Conservation (phyloP, 139 green algal species). For the Micractinium sp. region DNA sequence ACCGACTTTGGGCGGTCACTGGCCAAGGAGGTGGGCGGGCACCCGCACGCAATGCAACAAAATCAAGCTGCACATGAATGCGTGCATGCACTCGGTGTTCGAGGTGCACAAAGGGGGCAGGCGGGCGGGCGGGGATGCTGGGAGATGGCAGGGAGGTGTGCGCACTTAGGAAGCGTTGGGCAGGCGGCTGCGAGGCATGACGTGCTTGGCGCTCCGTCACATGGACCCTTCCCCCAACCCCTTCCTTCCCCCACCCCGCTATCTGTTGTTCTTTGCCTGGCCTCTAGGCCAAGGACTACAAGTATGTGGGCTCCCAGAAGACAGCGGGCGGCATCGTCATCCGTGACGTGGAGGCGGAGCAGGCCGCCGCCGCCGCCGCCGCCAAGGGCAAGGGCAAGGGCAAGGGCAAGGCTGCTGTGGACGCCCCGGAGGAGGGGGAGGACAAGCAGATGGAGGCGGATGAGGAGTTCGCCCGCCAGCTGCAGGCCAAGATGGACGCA, state of each 20-base stretch:
- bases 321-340: slow-evolving; percentile 48
- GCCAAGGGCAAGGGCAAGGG: slow-evolving; percentile 51
- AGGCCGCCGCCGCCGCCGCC: background rate
- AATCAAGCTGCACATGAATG: background rate
- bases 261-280: background rate
- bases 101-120: too few relatives aligned
- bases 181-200: too few relatives aligned
- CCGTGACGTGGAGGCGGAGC: slow-evolving; percentile 28
- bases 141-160: too few relatives aligned
- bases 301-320: slow-evolving; percentile 44
- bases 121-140: too few relatives aligned
- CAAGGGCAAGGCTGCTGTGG: slow-evolving; percentile 46
- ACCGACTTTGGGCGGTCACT: slow-evolving; percentile 38
- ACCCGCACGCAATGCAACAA: background rate
- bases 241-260: background rate
- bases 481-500: slow-evolving; percentile 85
- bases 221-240: background rate
- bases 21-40: slow-evolving; percentile 23
- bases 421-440: slow-evolving; percentile 3
- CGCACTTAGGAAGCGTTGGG: too few relatives aligned
- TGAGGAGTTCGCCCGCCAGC: slow-evolving; percentile 72
- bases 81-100: too few relatives aligned
- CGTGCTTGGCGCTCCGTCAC: too few relatives aligned
- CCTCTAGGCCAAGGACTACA: slow-evolving; percentile 28
- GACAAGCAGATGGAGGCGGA: slow-evolving; percentile 66